A percentile compares a stretch with the other conserved stretches of the same genome.
Evolutionary conservation across 805 yeast genomes (phyloP).

Genomic region (Starmerella bombicola): DNA sequence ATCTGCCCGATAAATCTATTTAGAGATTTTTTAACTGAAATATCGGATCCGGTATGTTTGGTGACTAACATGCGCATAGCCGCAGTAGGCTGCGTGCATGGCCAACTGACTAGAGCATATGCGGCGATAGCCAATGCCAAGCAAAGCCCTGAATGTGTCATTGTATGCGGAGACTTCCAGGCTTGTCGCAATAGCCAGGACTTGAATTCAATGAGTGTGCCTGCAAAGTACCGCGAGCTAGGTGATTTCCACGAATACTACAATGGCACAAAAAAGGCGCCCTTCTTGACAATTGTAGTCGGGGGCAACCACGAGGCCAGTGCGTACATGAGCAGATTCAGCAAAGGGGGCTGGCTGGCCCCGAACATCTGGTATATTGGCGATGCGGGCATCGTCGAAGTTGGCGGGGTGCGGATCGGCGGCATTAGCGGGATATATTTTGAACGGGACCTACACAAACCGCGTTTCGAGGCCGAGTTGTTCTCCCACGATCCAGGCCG

Average conservation of each 20-base stretch:
- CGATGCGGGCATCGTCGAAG: constrained; percentile 59
- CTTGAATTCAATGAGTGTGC: constrained; percentile 59
- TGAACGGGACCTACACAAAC: constrained; percentile 35
- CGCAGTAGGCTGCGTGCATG: constrained; percentile 24
- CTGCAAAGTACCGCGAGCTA: constrained; percentile 55
- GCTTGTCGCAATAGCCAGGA: constrained; percentile 56
- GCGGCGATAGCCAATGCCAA: constrained; percentile 1
- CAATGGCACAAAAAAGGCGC: constrained; percentile 47
- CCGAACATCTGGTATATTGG: constrained; percentile 81
- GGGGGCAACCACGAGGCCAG: constrained; percentile 97
- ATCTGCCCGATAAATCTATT: too few relatives aligned
- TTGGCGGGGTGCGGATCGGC: constrained; percentile 59
- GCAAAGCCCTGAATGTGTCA: constrained; percentile 38
- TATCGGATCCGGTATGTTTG: too few relatives aligned
- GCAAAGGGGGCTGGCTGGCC: constrained; percentile 88
- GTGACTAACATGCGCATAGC: constrained; percentile 22
- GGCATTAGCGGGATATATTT: constrained; percentile 82
- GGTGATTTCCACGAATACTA: constrained; percentile 78
- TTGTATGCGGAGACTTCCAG: constrained; percentile 89
- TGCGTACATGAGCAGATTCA: constrained; percentile 56
- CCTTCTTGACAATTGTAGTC: constrained; percentile 64
- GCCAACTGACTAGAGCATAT: constrained; percentile 19
- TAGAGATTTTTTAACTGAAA: too few relatives aligned
- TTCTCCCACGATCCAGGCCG: constrained; percentile 3
- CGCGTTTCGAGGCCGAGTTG: constrained; percentile 23